Evolutionary conservation across 2,329 filamentous ascomycete species (phyloP).

Genomic region (Dactylellina cionopaga): DNA sequence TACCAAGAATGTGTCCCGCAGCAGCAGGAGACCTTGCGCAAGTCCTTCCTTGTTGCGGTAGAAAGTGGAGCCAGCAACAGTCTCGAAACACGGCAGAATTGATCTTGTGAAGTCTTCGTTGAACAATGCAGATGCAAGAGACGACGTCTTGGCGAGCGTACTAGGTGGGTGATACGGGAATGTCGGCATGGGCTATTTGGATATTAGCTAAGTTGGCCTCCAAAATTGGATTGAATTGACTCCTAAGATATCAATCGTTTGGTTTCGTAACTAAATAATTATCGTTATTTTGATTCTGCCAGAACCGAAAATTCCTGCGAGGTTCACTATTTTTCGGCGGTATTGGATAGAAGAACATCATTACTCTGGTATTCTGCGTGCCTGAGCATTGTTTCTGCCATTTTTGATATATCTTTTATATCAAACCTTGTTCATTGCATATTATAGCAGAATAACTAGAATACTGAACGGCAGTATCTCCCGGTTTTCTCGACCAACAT

Average conservation of each 20-base stretch:
- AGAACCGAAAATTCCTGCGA: constrained; percentile 32
- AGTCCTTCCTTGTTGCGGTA: neutral
- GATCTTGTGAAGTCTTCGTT: neutral
- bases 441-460: neutral
- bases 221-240: constrained; percentile 19
- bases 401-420: neutral
- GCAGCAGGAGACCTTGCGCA: too few relatives aligned
- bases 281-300: constrained; percentile 3
- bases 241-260: constrained; percentile 8
- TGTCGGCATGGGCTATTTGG: constrained; percentile 10
- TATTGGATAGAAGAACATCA: constrained; percentile 11
- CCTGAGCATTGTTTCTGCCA: neutral
- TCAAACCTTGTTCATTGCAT: neutral
- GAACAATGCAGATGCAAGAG: constrained; percentile 24
- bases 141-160: constrained; percentile 7
- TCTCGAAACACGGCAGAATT: constrained; percentile 37
- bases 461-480: neutral
- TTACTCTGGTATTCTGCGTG: constrained; percentile 1
- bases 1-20: constrained; percentile 38
- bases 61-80: constrained; percentile 17
- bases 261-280: too few relatives aligned
- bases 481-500: neutral
- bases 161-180: neutral
- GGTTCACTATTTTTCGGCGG: constrained; percentile 18
- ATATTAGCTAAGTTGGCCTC: neutral